Conservation (phyloP, 106 monocot species). For the Platanthera zijinensis region DNA sequence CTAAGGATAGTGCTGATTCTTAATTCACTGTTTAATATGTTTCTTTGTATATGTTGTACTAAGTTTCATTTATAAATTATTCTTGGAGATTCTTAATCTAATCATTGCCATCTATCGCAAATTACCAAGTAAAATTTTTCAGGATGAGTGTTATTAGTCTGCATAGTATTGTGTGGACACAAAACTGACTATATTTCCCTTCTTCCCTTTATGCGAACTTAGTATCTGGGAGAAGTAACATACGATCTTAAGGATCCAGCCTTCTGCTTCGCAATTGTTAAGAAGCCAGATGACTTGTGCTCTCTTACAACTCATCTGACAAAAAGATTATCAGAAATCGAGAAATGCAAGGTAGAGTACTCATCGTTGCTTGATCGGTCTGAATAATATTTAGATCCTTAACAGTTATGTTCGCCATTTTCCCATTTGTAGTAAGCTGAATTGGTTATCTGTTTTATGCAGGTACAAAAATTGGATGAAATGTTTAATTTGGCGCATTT, state of each 20-base stretch:
- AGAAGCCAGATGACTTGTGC: constrained; percentile 67
- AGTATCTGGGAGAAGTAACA: constrained; percentile 74
- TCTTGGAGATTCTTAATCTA: not conserved
- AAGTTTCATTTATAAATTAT: not conserved
- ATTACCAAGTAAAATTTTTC: not conserved
- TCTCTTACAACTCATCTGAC: constrained; percentile 47
- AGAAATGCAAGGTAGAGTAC: constrained; percentile 54
- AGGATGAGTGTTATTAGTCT: not conserved
- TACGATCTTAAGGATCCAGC: constrained; percentile 89
- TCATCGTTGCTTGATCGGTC: not conserved
- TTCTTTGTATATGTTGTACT: not conserved
- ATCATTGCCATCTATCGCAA: not conserved
- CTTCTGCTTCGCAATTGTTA: constrained; percentile 54
- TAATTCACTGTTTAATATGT: no score
- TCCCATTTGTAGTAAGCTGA: no score
- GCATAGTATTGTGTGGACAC: not conserved
- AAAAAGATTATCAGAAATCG: constrained; percentile 66
- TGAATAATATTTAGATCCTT: not conserved
- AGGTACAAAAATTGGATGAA: constrained; percentile 79
- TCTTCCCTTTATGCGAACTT: not conserved
- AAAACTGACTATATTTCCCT: not conserved
- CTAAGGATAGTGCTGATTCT: no score
- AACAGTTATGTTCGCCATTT: not conserved
- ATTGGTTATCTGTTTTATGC: constrained; percentile 1
- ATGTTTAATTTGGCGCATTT: constrained; percentile 66